Conservation (phyloP, 805 yeast genomes). For the Tetrapisispora taiwanensis region DNA sequence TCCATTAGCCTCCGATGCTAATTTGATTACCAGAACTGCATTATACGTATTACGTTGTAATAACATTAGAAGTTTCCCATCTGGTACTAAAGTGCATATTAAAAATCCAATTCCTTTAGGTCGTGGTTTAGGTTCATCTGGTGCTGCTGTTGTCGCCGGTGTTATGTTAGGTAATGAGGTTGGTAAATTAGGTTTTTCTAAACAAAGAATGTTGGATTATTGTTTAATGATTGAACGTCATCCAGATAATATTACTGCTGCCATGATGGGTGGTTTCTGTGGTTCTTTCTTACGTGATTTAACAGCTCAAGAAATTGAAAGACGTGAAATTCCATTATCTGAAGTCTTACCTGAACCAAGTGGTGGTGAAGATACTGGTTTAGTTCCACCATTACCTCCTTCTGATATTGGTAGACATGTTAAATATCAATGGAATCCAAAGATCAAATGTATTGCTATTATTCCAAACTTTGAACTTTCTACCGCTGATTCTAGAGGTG, state of each 20-base stretch:
- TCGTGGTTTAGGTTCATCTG: slow-evolving; percentile 94
- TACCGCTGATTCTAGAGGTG: slow-evolving; percentile 85
- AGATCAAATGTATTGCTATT: slow-evolving; percentile 78
- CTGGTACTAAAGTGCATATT: slow-evolving; percentile 72
- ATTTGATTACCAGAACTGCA: slow-evolving; percentile 87
- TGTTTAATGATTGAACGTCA: slow-evolving; percentile 96
- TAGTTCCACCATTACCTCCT: slow-evolving; percentile 77
- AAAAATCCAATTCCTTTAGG: slow-evolving; percentile 92
- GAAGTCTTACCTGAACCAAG: slow-evolving; percentile 74
- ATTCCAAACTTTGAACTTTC: slow-evolving; percentile 92
- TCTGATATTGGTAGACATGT: slow-evolving; percentile 78
- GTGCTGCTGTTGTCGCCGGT: slow-evolving; percentile 98
- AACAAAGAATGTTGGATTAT: slow-evolving; percentile 81
- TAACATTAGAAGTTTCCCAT: slow-evolving; percentile 64
- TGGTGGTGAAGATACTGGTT: slow-evolving; percentile 59
- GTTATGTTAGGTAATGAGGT: slow-evolving; percentile 80
- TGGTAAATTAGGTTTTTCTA: slow-evolving; percentile 61
- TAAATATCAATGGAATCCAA: slow-evolving; percentile 70
- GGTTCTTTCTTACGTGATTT: slow-evolving; percentile 87
- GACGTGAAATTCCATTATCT: slow-evolving; percentile 75
- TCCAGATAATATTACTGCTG: slow-evolving; percentile 97
- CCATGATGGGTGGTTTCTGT: slow-evolving; percentile 98
- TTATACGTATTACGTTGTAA: slow-evolving; percentile 83
- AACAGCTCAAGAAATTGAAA: slow-evolving; percentile 55
- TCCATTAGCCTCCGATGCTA: slow-evolving; percentile 66